Evolutionary conservation across 2,329 filamentous ascomycete genomes (phyloP), one percentile per base, ranked within the genome.

Genomic region (Aspergillus fijiensis): DNA sequence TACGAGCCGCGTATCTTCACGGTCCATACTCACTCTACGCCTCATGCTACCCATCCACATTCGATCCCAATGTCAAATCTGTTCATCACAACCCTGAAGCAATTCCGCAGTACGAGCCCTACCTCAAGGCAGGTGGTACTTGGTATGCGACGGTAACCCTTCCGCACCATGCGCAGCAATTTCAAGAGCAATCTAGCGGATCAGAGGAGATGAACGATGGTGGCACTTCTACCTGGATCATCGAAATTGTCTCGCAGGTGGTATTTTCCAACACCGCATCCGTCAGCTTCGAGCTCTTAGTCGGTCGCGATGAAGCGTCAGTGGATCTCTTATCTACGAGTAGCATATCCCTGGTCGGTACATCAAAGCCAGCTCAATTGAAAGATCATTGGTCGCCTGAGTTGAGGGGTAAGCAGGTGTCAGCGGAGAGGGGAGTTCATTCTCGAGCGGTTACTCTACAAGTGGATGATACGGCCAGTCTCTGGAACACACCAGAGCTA

Each of bases 1-100:
- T 98, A 45, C 91, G 95, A 71, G 95, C 95, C 57, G 95, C 95
- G 59, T 99, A 97, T 74, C 89, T 99, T 57, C 95, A 97, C 77
- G 95, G 95, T 0, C 95, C 95, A 1, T 99, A 99, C 74, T 96
- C 89, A 0, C 84, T 98, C 42, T 92, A 92, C 70, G 89, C 93
- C 52, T 88, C 93, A 55, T 90, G 92, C 25, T 96, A 96, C 69
- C 92, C 94, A 0, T 84, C 90, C 16, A 86, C 83, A 51, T 98
- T 95, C 79, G 85, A 93, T 69, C 92, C 94, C 2, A 92, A 96
- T 76, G 81, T 83, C 65, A 92, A 91, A 73, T 88, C 90, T 67
- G 85, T 88, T 60, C 82, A 88, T 55, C 84, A 89, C 1, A 84
- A 87, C 55, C 82, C 82, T 55, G 88, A 92, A 78, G 91, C 91